Base-by-base conservation (phyloP, 1,284 basidiomycete genomes). In the Blastosporella zonata region DNA sequence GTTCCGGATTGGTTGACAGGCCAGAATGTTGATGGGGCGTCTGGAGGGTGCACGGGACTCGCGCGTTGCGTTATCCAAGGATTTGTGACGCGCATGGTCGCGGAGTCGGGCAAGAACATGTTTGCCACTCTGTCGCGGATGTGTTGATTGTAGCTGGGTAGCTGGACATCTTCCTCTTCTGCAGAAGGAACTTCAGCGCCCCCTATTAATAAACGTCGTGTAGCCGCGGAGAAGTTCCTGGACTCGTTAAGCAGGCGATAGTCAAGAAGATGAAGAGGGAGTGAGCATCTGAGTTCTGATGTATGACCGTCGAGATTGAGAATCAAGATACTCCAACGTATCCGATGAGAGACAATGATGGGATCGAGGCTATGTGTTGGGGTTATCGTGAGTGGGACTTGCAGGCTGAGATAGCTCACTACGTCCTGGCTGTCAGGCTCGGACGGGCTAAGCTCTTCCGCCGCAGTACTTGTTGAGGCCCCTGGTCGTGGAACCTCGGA, bases 91-190 rank as follows among this genome's bases (percentile, higher is more conserved):
- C 86, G 80, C 62, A 87, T 74, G 9, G 84, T 83, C 6, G 75
- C 75, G 9, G 74, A 67, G 42, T 85, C 84, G 0, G 83, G 77
- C 3, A 87, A 64, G 55, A 73, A 85, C 75, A 84, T 81, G 60
- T 91, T 87, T 33, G 93, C 91, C 31, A 97, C 82, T 28, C 93
- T 81, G 65, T 97, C 93, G 39, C 90, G 82, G 9, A 97, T 83
- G 66, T 97, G 93, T 43, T 90, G 82, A 17, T 75, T 79, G 67
- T 96, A 97, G 54, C 87, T 90, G 0, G 91, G 94, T 10, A 94
- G 77, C 61, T 93, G 87, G 48, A 78, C 69, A 40, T 86, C 89
- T 20, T 79, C 80, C 40, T 81, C 77, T 6, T 74, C 67, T 28
- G 77, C 53, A 25, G 40, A 50, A 6, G 65, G 61, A 10, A 59